These are phyloP conservation scores for Pichia sp. DNA, from an alignment of 1,139 yeast genomes.

Conservation along the genomic window DNA sequence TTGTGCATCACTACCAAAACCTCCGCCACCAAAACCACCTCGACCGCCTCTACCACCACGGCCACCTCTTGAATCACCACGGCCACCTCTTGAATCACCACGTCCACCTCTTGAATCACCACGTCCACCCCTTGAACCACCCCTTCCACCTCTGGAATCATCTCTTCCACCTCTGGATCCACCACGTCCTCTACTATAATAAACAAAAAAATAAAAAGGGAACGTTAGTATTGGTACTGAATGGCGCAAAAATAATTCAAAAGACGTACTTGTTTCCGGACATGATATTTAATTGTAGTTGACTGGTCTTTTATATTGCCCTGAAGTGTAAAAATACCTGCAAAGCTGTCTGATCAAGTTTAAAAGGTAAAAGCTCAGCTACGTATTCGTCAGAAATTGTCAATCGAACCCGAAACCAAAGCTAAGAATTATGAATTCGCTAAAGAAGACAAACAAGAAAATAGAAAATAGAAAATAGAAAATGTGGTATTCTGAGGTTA, in stretches of 20 bases:
- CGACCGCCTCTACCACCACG: conserved; percentile 3
- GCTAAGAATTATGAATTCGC: too few relatives aligned
- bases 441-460: too few relatives aligned
- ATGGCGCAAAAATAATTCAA: background rate
- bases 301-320: background rate
- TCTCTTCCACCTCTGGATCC: conserved; percentile 6
- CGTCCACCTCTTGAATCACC: conserved; percentile 7
- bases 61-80: conserved; percentile 13
- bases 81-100: conserved; percentile 12
- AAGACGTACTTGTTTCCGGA: conserved; percentile 6
- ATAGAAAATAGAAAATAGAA: too few relatives aligned
- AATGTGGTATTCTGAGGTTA: too few relatives aligned
- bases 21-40: conserved; percentile 10
- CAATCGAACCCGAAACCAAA: too few relatives aligned
- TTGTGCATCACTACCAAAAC: conserved; percentile 15
- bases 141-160: conserved; percentile 9
- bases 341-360: background rate
- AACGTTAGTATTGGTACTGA: background rate
- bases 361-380: background rate
- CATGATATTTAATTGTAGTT: background rate
- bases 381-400: too few relatives aligned
- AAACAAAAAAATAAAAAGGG: background rate
- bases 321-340: too few relatives aligned
- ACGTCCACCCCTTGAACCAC: conserved; percentile 8
- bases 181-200: background rate